phyloP scores from a whole-genome alignment of 2,329 filamentous ascomycete genomes.

The Xylaria sp. region DNA sequence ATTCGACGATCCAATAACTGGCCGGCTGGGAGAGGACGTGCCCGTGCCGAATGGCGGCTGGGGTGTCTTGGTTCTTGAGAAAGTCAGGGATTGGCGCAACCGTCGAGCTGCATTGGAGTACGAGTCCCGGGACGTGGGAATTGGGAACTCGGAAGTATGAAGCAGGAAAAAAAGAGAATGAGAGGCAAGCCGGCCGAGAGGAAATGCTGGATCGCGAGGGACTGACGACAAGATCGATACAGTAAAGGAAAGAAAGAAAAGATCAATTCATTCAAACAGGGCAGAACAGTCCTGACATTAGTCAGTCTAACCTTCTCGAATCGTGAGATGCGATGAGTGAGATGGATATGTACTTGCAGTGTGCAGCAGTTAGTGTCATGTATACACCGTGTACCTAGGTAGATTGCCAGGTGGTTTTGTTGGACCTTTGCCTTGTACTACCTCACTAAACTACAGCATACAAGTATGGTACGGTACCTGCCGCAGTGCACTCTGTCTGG shows the following conservation, averaged over 20 bases:
- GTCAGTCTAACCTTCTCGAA: constrained; percentile 4
- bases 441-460: neutral
- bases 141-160: no score
- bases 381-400: neutral
- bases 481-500: constrained; percentile 1
- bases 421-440: neutral
- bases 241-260: neutral
- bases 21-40: neutral
- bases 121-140: neutral
- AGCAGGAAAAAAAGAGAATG: constrained; percentile 2
- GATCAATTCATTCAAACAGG: constrained; percentile 10
- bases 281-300: constrained; percentile 9
- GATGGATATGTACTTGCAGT: neutral
- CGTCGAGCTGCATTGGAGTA: constrained; percentile 19
- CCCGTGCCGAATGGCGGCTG: constrained; percentile 12
- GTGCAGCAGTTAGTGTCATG: neutral
- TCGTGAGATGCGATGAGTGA: constrained; percentile 8
- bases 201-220: neutral
- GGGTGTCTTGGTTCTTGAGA: constrained; percentile 23
- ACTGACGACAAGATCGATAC: neutral
- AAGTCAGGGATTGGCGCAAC: constrained; percentile 27
- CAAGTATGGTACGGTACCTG: neutral
- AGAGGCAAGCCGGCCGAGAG: neutral
- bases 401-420: neutral
- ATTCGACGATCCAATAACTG: constrained; percentile 4